These are phyloP conservation scores for Chrysopogon serrulatus DNA, from an alignment of 176 grass and related monocot species.

Conservation along the genomic window DNA sequence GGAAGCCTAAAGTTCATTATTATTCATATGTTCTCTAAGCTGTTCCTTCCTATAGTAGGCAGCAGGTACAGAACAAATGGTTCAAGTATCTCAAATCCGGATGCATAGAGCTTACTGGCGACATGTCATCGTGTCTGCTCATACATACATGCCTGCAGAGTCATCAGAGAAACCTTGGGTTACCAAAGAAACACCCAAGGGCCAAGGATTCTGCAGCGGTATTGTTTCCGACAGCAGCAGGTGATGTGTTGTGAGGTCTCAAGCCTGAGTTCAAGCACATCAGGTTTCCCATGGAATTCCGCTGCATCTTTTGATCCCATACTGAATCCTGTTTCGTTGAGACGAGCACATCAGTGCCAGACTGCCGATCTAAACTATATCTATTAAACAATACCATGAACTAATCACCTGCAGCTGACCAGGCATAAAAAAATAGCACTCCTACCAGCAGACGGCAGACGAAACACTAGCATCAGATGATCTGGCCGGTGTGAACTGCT, in stretches of 20 bases:
- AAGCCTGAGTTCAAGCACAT: not conserved
- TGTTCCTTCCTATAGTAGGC: too few species aligned
- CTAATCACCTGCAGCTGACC: not conserved
- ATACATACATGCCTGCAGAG: not conserved
- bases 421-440: not conserved
- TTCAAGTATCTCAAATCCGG: too few species aligned
- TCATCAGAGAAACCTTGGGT: not conserved
- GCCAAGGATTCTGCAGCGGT: not conserved
- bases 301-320: not conserved
- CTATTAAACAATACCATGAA: not conserved
- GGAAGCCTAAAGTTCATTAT: too few species aligned
- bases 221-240: not conserved
- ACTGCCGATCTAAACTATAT: not conserved
- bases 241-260: not conserved
- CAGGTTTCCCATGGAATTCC: not conserved
- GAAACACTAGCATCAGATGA: not conserved
- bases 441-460: not conserved
- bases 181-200: not conserved
- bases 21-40: too few species aligned
- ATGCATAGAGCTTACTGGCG: too few species aligned
- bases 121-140: too few species aligned
- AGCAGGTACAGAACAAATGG: too few species aligned
- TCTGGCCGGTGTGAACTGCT: conserved; percentile 19
- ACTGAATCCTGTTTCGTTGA: conserved; percentile 19
- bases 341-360: conserved; percentile 2